Evolutionary conservation across 2,329 filamentous ascomycete species (phyloP).

Genomic region (Colletotrichum orchidophilum): DNA sequence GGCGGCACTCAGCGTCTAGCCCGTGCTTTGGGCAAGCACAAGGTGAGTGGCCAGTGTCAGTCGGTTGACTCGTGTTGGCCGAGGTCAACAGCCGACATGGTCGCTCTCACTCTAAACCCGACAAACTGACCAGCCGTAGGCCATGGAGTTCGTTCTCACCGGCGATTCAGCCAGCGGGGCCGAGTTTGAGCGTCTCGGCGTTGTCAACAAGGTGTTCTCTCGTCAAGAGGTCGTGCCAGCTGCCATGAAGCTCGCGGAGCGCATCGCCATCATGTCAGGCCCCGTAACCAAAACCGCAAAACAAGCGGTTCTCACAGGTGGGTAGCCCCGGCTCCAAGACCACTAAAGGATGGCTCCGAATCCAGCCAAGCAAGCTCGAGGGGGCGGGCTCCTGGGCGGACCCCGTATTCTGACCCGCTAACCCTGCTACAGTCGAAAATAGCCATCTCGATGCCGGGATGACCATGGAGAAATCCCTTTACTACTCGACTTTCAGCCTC

Average conservation of each 20-base stretch:
- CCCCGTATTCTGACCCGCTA: slow-evolving; percentile 27
- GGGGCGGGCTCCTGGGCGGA: neutral
- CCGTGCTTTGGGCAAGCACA: slow-evolving; percentile 51
- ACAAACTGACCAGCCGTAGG: slow-evolving; percentile 38
- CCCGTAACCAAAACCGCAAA: slow-evolving; percentile 53
- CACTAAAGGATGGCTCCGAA: neutral
- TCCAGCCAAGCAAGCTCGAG: neutral
- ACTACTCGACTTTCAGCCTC: slow-evolving; percentile 49
- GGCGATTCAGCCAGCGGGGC: slow-evolving; percentile 47
- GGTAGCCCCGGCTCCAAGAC: slow-evolving; percentile 22
- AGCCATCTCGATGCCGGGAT: slow-evolving; percentile 51
- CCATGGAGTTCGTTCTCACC: slow-evolving; percentile 57
- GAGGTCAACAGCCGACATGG: neutral
- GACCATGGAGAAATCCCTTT: slow-evolving; percentile 45
- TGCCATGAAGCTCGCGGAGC: slow-evolving; percentile 48
- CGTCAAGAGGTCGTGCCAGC: slow-evolving; percentile 47
- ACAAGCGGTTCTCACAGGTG: slow-evolving; percentile 53
- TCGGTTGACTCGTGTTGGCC: slow-evolving; percentile 40
- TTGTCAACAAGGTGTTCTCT: slow-evolving; percentile 49
- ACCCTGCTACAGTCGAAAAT: slow-evolving; percentile 48
- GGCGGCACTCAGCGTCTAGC: slow-evolving; percentile 53
- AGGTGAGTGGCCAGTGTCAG: slow-evolving; percentile 39
- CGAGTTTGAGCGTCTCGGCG: slow-evolving; percentile 50
- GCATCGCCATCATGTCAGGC: slow-evolving; percentile 50
- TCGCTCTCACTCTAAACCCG: slow-evolving; percentile 35